Conservation (phyloP, 2,329 filamentous ascomycete species). For the Colletotrichum higginsianum region DNA sequence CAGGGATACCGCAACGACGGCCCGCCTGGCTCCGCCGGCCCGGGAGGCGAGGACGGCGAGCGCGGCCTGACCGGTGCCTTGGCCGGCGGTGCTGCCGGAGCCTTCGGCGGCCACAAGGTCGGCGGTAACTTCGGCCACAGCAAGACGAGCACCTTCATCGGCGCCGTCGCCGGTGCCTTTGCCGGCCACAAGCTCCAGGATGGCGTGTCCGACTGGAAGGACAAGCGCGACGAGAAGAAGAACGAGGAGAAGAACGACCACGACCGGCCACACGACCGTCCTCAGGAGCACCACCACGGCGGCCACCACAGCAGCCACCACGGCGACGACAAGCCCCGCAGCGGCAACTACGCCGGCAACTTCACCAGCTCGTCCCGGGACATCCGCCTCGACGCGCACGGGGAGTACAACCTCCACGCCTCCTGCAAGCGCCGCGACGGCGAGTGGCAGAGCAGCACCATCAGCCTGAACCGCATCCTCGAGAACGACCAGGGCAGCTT, state of each 20-base stretch:
- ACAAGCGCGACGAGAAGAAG: constrained; percentile 57
- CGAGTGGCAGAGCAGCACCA: constrained; percentile 51
- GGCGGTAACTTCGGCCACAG: constrained; percentile 57
- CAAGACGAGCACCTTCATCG: constrained; percentile 55
- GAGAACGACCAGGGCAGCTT: constrained; percentile 56
- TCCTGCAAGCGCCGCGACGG: constrained; percentile 53
- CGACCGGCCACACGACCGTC: constrained; percentile 16
- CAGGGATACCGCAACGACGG: constrained; percentile 38
- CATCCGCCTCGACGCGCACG: constrained; percentile 52
- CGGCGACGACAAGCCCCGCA: constrained; percentile 45
- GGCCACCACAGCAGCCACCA: constrained; percentile 32
- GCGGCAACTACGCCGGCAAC: constrained; percentile 50
- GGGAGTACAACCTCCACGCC: constrained; percentile 53
- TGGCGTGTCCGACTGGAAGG: constrained; percentile 56
- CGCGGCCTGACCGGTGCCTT: constrained; percentile 58
- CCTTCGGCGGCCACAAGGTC: constrained; percentile 57
- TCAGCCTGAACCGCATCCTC: constrained; percentile 54
- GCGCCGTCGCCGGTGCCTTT: constrained; percentile 57
- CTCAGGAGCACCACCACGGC: constrained; percentile 40
- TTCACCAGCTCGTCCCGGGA: constrained; percentile 52
- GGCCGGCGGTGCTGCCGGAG: constrained; percentile 58
- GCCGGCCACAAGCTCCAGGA: constrained; percentile 60
- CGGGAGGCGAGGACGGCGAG: constrained; percentile 53
- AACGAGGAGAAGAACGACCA: constrained; percentile 45
- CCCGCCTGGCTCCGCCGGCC: constrained; percentile 37